Evolutionary conservation across 1,284 basidiomycete genomes (phyloP).

Genomic region (Earliella scabrosa): DNA sequence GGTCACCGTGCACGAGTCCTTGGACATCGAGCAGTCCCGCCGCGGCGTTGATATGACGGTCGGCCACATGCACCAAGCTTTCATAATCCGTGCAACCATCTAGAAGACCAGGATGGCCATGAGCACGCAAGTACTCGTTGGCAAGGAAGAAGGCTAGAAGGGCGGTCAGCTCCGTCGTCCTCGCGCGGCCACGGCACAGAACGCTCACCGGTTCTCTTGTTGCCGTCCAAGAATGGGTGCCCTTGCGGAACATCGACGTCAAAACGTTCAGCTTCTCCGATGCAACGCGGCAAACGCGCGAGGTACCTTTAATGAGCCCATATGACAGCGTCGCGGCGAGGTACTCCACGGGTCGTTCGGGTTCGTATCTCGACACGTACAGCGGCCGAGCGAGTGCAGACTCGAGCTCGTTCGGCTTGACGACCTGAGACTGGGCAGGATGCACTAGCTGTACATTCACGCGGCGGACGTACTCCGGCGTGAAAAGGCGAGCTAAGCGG

Average conservation of each 20-base stretch:
- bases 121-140: conserved; percentile 12
- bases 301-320: conserved; percentile 31
- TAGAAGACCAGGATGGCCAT: conserved; percentile 14
- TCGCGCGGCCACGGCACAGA: neutral
- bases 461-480: conserved; percentile 35
- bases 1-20: neutral
- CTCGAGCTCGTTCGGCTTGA: conserved; percentile 41
- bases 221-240: conserved; percentile 36
- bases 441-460: conserved; percentile 42
- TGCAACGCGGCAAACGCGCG: neutral
- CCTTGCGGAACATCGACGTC: conserved; percentile 20
- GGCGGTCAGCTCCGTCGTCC: neutral
- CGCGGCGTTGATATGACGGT: conserved; percentile 12
- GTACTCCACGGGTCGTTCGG: conserved; percentile 29
- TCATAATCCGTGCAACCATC: conserved; percentile 7
- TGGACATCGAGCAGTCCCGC: conserved; percentile 11
- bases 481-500: conserved; percentile 38
- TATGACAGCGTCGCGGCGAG: conserved; percentile 32
- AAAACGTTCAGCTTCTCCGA: too few species aligned
- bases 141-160: conserved; percentile 14
- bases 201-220: conserved; percentile 31
- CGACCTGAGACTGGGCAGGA: conserved; percentile 33
- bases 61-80: conserved; percentile 9
- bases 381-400: conserved; percentile 39
- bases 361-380: conserved; percentile 37